These are phyloP conservation scores for Cercophora sp. DNA, from an alignment of 495 filamentous ascomycete species.

Conservation along the genomic window DNA sequence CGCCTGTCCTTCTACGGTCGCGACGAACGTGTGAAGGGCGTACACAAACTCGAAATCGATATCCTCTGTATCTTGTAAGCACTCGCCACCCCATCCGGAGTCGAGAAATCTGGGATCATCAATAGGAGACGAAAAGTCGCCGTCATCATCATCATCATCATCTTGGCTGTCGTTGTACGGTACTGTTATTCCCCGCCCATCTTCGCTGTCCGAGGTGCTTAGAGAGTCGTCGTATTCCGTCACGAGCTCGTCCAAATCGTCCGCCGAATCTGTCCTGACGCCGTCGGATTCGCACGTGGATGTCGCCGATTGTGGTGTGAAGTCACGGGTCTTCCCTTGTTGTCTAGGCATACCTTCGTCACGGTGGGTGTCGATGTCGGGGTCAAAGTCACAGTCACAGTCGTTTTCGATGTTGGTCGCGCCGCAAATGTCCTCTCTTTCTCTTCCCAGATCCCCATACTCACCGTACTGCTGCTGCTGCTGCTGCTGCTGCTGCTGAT, in stretches of 20 bases:
- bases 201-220: slow-evolving; percentile 14
- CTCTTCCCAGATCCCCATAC: too few species aligned
- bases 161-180: slow-evolving; percentile 36
- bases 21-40: slow-evolving; percentile 93
- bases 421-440: too few species aligned
- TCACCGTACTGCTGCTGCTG: slow-evolving; percentile 44
- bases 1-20: slow-evolving; percentile 95
- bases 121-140: slow-evolving; percentile 42
- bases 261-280: too few species aligned
- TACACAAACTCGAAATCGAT: slow-evolving; percentile 99
- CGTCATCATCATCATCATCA: slow-evolving; percentile 36
- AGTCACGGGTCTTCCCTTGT: too few species aligned
- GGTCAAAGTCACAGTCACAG: too few species aligned
- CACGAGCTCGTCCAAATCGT: too few species aligned
- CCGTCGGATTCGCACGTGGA: too few species aligned
- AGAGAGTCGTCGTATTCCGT: too few species aligned
- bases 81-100: slow-evolving; percentile 68
- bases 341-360: too few species aligned
- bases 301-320: too few species aligned
- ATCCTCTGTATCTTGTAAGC: slow-evolving; percentile 84
- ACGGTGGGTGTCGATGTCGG: too few species aligned
- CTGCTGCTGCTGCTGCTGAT: slow-evolving; percentile 47
- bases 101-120: slow-evolving; percentile 57
- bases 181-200: slow-evolving; percentile 23
- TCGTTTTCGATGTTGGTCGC: too few species aligned